phyloP scores from a whole-genome alignment of 257 asterid species.

The Solanum boliviense region DNA sequence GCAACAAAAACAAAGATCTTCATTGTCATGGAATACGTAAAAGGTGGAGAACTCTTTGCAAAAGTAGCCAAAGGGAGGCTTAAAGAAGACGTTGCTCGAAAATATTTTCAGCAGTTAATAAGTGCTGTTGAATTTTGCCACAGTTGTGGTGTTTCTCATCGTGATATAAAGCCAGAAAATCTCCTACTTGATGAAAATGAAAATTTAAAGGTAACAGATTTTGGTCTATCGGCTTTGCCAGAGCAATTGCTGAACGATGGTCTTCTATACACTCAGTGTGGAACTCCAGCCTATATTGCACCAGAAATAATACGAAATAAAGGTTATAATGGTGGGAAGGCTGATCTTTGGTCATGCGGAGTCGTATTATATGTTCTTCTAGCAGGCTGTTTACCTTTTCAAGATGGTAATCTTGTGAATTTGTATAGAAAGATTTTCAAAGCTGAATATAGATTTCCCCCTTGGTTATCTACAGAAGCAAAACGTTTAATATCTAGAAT shows the following conservation, averaged over 20 bases:
- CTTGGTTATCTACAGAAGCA: conserved; percentile 24
- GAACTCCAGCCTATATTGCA: conserved; percentile 34
- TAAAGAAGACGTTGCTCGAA: conserved; percentile 19
- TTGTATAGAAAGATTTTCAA: conserved; percentile 14
- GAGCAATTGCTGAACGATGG: conserved; percentile 11
- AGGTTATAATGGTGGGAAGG: conserved; percentile 30
- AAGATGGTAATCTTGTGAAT: conserved; percentile 13
- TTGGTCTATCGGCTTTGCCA: conserved; percentile 27
- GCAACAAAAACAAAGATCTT: conserved; percentile 30
- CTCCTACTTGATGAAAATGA: conserved; percentile 28
- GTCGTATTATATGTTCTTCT: conserved; percentile 31
- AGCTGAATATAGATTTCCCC: conserved; percentile 18
- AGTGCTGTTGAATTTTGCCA: conserved; percentile 31
- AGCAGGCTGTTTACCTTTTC: conserved; percentile 33
- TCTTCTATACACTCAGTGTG: conserved; percentile 37
- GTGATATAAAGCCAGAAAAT: conserved; percentile 38
- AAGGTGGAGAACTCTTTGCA: conserved; percentile 24
- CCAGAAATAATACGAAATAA: conserved; percentile 25
- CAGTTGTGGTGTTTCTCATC: conserved; percentile 31
- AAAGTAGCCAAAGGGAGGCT: conserved; percentile 19
- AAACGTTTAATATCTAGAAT: conserved; percentile 23
- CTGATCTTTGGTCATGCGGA: conserved; percentile 37
- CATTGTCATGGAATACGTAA: conserved; percentile 31
- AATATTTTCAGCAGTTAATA: conserved; percentile 33
- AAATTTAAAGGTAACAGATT: conserved; percentile 27